Percentiles rank a stretch among this genome's conserved stretches.
Evolutionary conservation across 1,284 basidiomycete species (phyloP).

Genomic region (Flammula alnicola): DNA sequence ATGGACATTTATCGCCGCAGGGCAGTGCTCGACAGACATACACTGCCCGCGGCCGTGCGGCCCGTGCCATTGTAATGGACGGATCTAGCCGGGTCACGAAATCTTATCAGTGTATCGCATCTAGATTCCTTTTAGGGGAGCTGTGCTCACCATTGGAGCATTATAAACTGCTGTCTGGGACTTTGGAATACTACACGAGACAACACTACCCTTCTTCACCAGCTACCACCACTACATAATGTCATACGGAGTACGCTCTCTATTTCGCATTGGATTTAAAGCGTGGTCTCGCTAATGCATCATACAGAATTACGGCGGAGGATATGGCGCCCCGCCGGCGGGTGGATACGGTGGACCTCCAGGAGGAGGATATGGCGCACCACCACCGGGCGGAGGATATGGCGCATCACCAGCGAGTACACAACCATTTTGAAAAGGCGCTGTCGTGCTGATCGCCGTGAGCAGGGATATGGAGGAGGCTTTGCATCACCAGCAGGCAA

Average conservation of each 20-base stretch:
- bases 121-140: too few species aligned
- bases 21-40: too few species aligned
- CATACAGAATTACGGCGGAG: conserved; percentile 23
- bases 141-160: too few species aligned
- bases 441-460: background rate
- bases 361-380: conserved; percentile 27
- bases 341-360: conserved; percentile 25
- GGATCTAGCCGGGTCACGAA: too few species aligned
- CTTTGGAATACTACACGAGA: background rate
- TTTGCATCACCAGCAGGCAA: conserved; percentile 44
- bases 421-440: background rate
- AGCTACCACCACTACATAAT: conserved; percentile 16
- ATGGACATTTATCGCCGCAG: too few species aligned
- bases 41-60: too few species aligned
- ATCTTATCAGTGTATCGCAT: too few species aligned
- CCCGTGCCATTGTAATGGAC: too few species aligned
- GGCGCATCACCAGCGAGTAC: conserved; percentile 22
- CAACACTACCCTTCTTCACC: conserved; percentile 1
- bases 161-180: too few species aligned
- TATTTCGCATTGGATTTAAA: background rate
- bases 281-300: too few species aligned
- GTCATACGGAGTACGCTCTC: conserved; percentile 31
- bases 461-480: conserved; percentile 42
- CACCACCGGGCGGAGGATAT: conserved; percentile 27
- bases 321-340: conserved; percentile 32